A percentile compares a stretch with the other conserved stretches of the same genome.
phyloP scores from a whole-genome alignment of 2,329 filamentous ascomycete genomes.

The Aplosporella prunicola region DNA sequence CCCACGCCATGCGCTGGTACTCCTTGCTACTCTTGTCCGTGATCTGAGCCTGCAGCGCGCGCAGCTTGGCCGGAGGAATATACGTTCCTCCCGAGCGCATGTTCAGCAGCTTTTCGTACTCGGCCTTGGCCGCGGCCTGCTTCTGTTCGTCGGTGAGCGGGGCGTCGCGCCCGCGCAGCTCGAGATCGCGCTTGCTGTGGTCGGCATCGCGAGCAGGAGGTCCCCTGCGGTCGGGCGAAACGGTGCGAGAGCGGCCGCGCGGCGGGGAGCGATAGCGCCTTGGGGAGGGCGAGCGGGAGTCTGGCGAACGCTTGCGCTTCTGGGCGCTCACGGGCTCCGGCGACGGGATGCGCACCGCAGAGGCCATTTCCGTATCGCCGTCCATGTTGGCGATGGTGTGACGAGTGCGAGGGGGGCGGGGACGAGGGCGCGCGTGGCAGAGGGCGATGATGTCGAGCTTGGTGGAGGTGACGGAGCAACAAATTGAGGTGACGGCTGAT shows the following conservation, averaged over 20 bases:
- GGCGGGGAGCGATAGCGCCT: conserved; percentile 41
- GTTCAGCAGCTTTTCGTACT: conserved; percentile 84
- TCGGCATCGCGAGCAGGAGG: conserved; percentile 41
- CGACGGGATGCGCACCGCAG: conserved; percentile 51
- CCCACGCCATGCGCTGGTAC: conserved; percentile 98
- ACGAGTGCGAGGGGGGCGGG: too few relatives aligned
- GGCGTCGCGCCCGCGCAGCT: conserved; percentile 29
- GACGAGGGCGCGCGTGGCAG: too few relatives aligned
- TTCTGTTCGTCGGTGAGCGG: conserved; percentile 69
- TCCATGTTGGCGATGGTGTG: conserved; percentile 5
- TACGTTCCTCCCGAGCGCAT: conserved; percentile 95
- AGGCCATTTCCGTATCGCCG: conserved; percentile 29
- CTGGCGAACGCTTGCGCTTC: conserved; percentile 49
- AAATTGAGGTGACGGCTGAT: too few relatives aligned
- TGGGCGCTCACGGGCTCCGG: conserved; percentile 42
- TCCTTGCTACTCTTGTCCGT: conserved; percentile 94
- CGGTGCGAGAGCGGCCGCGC: conserved; percentile 10
- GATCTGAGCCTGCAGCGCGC: conserved; percentile 90
- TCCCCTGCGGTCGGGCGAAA: conserved; percentile 4
- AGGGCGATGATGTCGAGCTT: too few relatives aligned
- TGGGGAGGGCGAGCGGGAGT: conserved; percentile 45
- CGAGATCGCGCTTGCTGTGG: conserved; percentile 44
- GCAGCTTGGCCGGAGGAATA: conserved; percentile 82
- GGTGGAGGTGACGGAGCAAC: too few relatives aligned
- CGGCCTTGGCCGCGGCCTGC: conserved; percentile 77